Percentiles rank a stretch among this genome's conserved stretches.
These are phyloP conservation scores for Acacia pycnantha DNA, from an alignment of 331 rosid genomes.

Conservation along the genomic window DNA sequence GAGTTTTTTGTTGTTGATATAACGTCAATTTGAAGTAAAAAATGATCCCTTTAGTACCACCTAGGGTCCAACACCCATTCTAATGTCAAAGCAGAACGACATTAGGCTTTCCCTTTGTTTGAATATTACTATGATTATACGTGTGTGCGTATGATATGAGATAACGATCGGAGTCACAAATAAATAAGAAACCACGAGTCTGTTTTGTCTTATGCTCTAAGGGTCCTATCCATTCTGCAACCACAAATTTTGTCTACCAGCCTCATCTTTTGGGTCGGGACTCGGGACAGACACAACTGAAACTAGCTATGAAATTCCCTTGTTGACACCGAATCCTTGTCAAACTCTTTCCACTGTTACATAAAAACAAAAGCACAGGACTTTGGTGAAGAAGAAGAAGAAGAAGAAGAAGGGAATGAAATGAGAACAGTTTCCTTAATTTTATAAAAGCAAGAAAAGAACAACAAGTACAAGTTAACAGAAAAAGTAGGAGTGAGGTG, in stretches of 20 bases:
- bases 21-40: background rate
- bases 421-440: background rate
- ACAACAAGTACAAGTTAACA: background rate
- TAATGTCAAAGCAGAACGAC: background rate
- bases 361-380: background rate
- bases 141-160: background rate
- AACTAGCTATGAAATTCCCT: background rate
- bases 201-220: background rate
- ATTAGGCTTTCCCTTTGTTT: background rate
- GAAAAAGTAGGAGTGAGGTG: background rate
- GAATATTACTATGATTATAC: background rate
- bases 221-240: background rate
- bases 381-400: background rate
- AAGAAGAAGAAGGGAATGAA: background rate
- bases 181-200: background rate
- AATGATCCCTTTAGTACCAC: background rate
- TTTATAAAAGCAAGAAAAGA: background rate
- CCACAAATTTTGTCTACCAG: background rate
- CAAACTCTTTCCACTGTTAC: background rate
- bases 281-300: background rate
- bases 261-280: background rate
- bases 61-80: background rate
- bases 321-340: background rate
- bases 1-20: background rate
- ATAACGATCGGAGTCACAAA: background rate